A percentile compares a stretch with the other conserved stretches of the same genome.
These are phyloP conservation scores for Podila epigama DNA, from an alignment of 192 early-diverging fungal species.

Conservation along the genomic window DNA sequence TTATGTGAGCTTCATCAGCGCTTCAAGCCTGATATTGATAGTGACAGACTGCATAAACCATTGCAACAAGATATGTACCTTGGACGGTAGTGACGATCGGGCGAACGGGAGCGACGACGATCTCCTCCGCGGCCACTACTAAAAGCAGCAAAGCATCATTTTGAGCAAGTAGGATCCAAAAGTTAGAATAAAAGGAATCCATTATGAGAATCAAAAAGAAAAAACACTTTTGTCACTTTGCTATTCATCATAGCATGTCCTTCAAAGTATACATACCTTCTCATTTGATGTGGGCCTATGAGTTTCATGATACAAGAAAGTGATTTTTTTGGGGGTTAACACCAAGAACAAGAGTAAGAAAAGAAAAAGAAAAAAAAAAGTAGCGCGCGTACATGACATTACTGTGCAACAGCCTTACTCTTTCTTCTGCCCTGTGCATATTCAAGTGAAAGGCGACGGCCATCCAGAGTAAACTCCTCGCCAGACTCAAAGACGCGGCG, in stretches of 20 bases:
- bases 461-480: conserved; percentile 37
- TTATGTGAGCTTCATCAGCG: too few relatives aligned
- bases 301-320: background rate
- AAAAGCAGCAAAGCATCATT: conserved; percentile 2
- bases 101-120: conserved; percentile 39
- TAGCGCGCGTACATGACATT: background rate
- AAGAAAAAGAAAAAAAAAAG: background rate
- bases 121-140: conserved; percentile 21
- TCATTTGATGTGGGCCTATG: conserved; percentile 44
- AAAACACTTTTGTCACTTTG: too few relatives aligned
- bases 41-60: too few relatives aligned
- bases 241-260: background rate
- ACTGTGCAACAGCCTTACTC: conserved; percentile 14
- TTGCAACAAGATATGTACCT: too few relatives aligned
- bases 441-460: conserved; percentile 32
- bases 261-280: conserved; percentile 19
- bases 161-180: too few relatives aligned
- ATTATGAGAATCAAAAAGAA: too few relatives aligned
- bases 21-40: too few relatives aligned
- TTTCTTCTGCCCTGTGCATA: conserved; percentile 46
- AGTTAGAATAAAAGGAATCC: background rate
- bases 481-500: conserved; percentile 40
- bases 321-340: background rate
- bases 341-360: background rate
- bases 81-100: conserved; percentile 44